A percentile compares a stretch with the other conserved stretches of the same genome.
Conservation (phyloP, 1,284 basidiomycete genomes). For the Cryptococcus sp. region DNA sequence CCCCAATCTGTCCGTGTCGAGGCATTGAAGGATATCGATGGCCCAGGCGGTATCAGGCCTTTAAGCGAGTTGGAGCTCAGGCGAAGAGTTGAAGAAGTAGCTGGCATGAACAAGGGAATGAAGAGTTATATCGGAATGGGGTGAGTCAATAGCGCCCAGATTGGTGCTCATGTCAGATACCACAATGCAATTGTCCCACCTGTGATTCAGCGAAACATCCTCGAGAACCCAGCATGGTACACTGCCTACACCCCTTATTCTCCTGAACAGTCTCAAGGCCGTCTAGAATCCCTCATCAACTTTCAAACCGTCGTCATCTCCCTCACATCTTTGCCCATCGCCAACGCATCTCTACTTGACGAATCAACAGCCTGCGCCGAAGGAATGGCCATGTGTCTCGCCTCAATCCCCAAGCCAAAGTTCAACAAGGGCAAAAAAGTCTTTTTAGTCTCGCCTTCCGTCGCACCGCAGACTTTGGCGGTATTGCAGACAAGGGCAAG, state of each 20-base stretch:
- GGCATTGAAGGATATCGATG: constrained; percentile 57
- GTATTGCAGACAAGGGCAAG: constrained; percentile 83
- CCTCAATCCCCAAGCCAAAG: constrained; percentile 40
- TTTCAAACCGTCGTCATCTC: constrained; percentile 97
- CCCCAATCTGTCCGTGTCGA: constrained; percentile 73
- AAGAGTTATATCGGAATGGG: constrained; percentile 98
- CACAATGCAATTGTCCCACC: constrained; percentile 89
- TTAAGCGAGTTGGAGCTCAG: constrained; percentile 84
- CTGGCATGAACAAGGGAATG: constrained; percentile 70
- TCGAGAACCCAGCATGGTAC: constrained; percentile 98
- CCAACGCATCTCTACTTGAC: constrained; percentile 87
- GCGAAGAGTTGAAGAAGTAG: constrained; percentile 69
- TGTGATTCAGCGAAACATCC: constrained; percentile 85
- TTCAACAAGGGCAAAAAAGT: constrained; percentile 69
- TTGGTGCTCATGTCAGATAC: constrained; percentile 51
- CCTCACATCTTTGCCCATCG: constrained; percentile 88
- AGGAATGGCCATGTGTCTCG: constrained; percentile 54
- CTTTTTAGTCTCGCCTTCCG: constrained; percentile 77
- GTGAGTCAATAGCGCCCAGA: constrained; percentile 19
- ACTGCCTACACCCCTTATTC: constrained; percentile 86
- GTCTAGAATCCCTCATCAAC: constrained; percentile 93
- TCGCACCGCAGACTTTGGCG: constrained; percentile 78
- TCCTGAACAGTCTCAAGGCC: constrained; percentile 54
- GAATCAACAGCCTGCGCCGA: constrained; percentile 92
- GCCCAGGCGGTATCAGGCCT: constrained; percentile 56